Conservation (phyloP, 345 rosid species). For the Corchorus olitorius region DNA sequence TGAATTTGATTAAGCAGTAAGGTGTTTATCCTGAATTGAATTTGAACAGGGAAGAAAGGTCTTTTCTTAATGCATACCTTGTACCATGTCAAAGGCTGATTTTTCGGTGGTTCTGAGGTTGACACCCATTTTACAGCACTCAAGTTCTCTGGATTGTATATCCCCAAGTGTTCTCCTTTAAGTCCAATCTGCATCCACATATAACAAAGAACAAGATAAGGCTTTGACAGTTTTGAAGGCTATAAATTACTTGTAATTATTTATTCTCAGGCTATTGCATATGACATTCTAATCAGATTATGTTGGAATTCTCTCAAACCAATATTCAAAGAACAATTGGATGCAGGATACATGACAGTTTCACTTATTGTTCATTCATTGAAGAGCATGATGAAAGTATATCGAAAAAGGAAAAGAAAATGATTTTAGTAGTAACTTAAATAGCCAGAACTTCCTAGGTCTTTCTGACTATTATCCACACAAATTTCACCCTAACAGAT, state of each 20-base stretch:
- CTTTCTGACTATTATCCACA: not conserved
- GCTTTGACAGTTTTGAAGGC: too few relatives aligned
- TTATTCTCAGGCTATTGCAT: conserved; percentile 6
- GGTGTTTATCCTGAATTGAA: not conserved
- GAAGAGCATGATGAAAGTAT: not conserved
- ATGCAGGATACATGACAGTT: too few relatives aligned
- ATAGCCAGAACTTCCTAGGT: not conserved
- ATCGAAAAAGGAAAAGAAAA: not conserved
- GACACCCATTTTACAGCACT: conserved; percentile 61
- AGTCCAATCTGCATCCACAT: conserved; percentile 59
- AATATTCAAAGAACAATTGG: not conserved
- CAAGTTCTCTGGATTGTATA: conserved; percentile 56
- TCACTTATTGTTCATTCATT: not conserved
- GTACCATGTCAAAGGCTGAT: conserved; percentile 88
- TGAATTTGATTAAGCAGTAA: not conserved
- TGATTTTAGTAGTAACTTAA: too few relatives aligned
- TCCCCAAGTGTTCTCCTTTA: conserved; percentile 73
- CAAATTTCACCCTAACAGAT: not conserved
- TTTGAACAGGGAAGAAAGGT: conserved; percentile 6
- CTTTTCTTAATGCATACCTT: conserved; percentile 51
- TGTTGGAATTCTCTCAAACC: not conserved
- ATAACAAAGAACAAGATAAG: conserved; percentile 16
- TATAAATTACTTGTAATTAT: not conserved
- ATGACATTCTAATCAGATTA: conserved; percentile 14
- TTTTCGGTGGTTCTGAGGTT: conserved; percentile 63